Evolutionary conservation across 208 protist species (phyloP).

Genomic region (Trypanosoma rangeli): DNA sequence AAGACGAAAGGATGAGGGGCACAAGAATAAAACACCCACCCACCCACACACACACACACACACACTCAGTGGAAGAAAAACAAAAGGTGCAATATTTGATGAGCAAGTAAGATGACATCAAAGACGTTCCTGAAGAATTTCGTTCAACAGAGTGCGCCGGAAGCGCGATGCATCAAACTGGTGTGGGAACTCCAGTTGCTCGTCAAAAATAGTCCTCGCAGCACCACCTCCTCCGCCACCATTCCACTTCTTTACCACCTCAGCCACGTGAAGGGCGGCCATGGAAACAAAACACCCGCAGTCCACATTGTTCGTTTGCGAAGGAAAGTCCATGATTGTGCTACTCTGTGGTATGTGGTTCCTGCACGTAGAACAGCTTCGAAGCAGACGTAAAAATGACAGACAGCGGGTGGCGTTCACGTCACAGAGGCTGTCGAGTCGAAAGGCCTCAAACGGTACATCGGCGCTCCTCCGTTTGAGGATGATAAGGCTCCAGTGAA

Average conservation of each 20-base stretch:
- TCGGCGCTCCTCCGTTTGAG: constrained; percentile 9
- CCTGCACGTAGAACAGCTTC: neutral
- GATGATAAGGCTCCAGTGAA: constrained; percentile 17
- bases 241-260: constrained; percentile 1
- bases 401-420: neutral
- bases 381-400: constrained; percentile 11
- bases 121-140: neutral
- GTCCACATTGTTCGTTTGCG: constrained; percentile 19
- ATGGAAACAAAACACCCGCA: constrained; percentile 22
- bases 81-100: neutral
- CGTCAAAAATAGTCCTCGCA: neutral
- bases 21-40: neutral
- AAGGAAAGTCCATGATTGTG: constrained; percentile 12
- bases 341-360: constrained; percentile 7
- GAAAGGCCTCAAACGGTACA: constrained; percentile 9
- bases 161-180: constrained; percentile 2
- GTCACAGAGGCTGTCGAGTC: constrained; percentile 18
- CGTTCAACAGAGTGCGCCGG: neutral
- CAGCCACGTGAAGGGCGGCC: constrained; percentile 8
- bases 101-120: neutral
- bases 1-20: neutral
- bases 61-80: neutral
- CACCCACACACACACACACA: neutral
- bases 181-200: neutral
- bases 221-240: neutral